A percentile compares a stretch with the other conserved stretches of the same genome.
Evolutionary conservation across 2,329 filamentous ascomycete genomes (phyloP).

Genomic region (Claviceps humidiphila): DNA sequence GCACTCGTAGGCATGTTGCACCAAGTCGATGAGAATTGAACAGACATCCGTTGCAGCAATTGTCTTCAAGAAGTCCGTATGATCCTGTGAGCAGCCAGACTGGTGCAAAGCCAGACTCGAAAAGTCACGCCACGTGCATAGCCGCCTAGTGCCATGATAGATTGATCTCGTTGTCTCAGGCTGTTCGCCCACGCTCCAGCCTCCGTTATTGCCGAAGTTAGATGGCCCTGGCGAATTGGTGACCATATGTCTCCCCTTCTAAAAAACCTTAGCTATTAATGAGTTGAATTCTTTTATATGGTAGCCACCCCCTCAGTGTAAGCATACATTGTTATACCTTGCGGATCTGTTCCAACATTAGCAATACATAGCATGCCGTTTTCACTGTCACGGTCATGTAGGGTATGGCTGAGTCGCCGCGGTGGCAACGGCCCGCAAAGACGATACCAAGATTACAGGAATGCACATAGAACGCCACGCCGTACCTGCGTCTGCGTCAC

Average conservation of each 20-base stretch:
- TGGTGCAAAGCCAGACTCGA: background rate
- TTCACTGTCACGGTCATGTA: no score
- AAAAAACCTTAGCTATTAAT: no score
- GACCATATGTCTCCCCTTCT: no score
- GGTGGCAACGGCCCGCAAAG: background rate
- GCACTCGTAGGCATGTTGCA: background rate
- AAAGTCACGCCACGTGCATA: background rate
- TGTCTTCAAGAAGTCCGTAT: background rate
- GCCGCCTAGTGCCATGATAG: background rate
- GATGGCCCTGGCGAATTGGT: background rate
- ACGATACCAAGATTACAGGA: background rate
- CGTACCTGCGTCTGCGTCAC: background rate
- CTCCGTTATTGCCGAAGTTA: background rate
- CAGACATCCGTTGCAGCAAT: background rate
- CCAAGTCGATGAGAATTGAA: slow-evolving; percentile 10
- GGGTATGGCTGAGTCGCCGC: background rate
- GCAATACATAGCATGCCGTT: no score
- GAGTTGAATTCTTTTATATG: no score
- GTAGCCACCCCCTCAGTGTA: no score
- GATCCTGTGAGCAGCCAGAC: background rate
- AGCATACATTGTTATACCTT: no score
- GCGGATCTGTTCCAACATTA: no score
- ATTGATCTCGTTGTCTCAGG: background rate
- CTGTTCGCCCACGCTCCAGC: background rate
- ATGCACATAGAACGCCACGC: background rate